Conservation (phyloP, 2,329 filamentous ascomycete species). For the Penicillium sp. region DNA sequence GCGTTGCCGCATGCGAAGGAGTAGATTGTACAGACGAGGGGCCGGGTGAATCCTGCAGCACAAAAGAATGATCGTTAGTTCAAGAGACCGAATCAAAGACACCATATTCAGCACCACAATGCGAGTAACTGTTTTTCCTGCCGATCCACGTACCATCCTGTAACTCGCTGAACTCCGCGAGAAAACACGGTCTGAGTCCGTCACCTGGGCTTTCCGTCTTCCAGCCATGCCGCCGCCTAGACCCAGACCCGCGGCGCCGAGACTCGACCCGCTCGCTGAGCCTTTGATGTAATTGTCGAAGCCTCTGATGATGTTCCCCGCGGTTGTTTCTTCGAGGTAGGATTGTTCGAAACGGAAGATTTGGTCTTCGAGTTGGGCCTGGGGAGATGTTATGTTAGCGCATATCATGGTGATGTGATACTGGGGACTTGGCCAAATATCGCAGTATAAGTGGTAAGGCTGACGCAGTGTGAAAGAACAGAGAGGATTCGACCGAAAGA, state of each 20-base stretch:
- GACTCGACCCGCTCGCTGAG: slow-evolving; percentile 51
- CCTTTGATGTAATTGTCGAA: slow-evolving; percentile 99
- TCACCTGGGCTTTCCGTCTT: slow-evolving; percentile 45
- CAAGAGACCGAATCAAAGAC: background rate
- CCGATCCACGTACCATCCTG: slow-evolving; percentile 36
- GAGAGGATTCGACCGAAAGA: background rate
- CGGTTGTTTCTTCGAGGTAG: slow-evolving; percentile 83
- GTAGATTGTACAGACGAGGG: slow-evolving; percentile 47
- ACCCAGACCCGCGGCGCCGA: slow-evolving; percentile 33
- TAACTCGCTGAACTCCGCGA: slow-evolving; percentile 49
- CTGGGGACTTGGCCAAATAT: too few species aligned
- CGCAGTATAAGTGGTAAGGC: too few species aligned
- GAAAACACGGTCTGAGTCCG: slow-evolving; percentile 48
- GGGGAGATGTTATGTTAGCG: background rate
- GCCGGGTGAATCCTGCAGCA: slow-evolving; percentile 40
- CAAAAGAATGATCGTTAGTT: slow-evolving; percentile 1
- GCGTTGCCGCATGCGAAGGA: slow-evolving; percentile 46
- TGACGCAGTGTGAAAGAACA: too few species aligned
- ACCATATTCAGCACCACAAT: background rate
- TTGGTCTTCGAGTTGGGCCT: slow-evolving; percentile 67
- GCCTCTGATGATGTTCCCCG: slow-evolving; percentile 92
- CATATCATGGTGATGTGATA: background rate
- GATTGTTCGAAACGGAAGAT: slow-evolving; percentile 79
- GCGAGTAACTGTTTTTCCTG: background rate
- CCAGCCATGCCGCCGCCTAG: slow-evolving; percentile 26